Evolutionary conservation across 2,329 filamentous ascomycete species (phyloP), one percentile per base, ranked within the genome.

Genomic region (Aureobasidium melanogenum): DNA sequence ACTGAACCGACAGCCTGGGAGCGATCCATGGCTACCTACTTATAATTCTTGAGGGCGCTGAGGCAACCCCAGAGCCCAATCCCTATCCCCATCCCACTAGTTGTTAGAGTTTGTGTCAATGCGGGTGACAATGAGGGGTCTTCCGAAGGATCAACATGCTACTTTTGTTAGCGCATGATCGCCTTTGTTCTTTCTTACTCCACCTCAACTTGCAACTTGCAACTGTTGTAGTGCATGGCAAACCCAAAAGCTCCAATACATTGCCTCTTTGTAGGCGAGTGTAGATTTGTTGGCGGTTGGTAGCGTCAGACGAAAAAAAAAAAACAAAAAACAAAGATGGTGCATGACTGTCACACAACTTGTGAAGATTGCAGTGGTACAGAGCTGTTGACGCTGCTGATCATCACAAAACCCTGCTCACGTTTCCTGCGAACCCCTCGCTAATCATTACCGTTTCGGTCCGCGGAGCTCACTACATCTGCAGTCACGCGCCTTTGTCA

Each of bases 41-140:
- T 51, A 54, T 54, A 34, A 10, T 5, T 14, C 15, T 24, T 3
- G 9, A 54, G 32, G 4, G 46, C 28, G 32, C 22, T 17, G 48
- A 26, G 2, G 4, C 30, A 34, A 9, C 30, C 19, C 48, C 19
- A 14, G 22, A 9, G n/a, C 19, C 48, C 19, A 14, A 38, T 51
- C 5, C 30, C 48, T 51, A 17, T 10, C 19, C 6, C 24, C 10
- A 8, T 17, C 12, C 14, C 48, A 51, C 32, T 38, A 51, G n/a
- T 32, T 38, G 6, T 9, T 54, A 54, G 30, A 41, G 34, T 44
- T 56, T 19, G 30, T 32, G n/a, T 44, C 26, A 34, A 32, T 32
- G 38, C 44, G 52, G 52, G n/a, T 56, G 52, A 43, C n/a, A 56
- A 7, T 43, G 52, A 56, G 52, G 52, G 52, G 52, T 56, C 39